Evolutionary conservation across 805 yeast genomes (phyloP).

Genomic region (Starmerella vaccinii): DNA sequence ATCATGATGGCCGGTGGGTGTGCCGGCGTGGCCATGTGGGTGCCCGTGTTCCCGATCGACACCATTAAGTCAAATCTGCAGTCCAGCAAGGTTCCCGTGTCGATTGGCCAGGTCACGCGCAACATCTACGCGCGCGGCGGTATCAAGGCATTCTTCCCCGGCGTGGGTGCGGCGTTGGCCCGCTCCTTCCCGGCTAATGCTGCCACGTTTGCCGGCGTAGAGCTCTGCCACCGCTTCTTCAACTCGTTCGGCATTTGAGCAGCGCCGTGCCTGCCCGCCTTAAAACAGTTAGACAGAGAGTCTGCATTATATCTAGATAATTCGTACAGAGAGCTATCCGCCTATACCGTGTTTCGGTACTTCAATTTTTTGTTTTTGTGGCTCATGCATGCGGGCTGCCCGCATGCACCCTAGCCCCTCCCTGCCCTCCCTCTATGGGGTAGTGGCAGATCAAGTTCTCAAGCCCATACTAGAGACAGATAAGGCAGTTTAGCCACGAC

Average conservation of each 20-base stretch:
- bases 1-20: conserved; percentile 86
- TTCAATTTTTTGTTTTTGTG: no score
- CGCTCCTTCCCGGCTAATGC: conserved; percentile 98
- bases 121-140: conserved; percentile 70
- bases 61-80: conserved; percentile 82
- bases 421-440: no score
- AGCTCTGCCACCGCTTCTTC: conserved; percentile 46
- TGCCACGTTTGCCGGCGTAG: conserved; percentile 96
- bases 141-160: conserved; percentile 89
- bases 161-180: conserved; percentile 87
- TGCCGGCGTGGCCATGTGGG: conserved; percentile 97
- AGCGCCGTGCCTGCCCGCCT: no score
- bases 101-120: conserved; percentile 56
- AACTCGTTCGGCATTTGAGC: conserved; percentile 14
- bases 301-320: no score
- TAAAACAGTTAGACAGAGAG: no score
- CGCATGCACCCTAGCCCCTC: no score
- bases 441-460: no score
- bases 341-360: no score
- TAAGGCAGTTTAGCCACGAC: no score
- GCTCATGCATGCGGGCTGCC: no score
- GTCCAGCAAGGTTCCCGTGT: conserved; percentile 42
- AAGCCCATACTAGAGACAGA: no score
- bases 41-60: conserved; percentile 89
- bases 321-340: no score